Evolutionary conservation across 768 basidiomycete species (phyloP).

Genomic region (Boletus insuetus): DNA sequence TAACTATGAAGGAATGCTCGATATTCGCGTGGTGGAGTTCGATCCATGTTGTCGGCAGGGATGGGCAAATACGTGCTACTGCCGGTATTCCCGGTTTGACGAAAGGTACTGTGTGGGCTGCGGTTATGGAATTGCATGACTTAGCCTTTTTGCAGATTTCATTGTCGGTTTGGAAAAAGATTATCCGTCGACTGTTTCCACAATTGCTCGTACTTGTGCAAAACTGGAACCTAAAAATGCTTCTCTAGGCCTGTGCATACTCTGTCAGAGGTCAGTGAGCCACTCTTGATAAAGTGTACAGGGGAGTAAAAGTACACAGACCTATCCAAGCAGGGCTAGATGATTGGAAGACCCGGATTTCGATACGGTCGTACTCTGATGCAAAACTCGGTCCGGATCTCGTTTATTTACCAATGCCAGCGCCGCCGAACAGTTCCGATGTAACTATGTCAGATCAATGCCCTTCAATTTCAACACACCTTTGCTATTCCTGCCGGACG

Average conservation of each 20-base stretch:
- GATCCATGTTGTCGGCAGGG: conserved; percentile 50
- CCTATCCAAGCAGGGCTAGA: conserved; percentile 63
- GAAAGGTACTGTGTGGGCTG: conserved; percentile 47
- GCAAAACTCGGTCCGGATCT: conserved; percentile 16
- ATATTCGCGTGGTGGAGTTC: conserved; percentile 75
- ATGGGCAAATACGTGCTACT: conserved; percentile 42
- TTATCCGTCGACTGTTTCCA: conserved; percentile 84
- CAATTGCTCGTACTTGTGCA: conserved; percentile 75
- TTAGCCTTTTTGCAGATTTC: conserved; percentile 50
- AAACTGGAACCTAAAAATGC: conserved; percentile 69
- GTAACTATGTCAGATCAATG: not conserved
- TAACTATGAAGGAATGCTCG: conserved; percentile 77
- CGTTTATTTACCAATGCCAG: conserved; percentile 2
- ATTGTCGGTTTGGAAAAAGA: conserved; percentile 77
- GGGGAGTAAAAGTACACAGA: conserved; percentile 33
- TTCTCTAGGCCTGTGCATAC: conserved; percentile 46
- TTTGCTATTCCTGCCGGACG: conserved; percentile 66
- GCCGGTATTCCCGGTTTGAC: conserved; percentile 67
- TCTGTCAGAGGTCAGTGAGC: conserved; percentile 60
- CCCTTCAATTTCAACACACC: conserved; percentile 35
- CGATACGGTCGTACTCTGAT: conserved; percentile 53
- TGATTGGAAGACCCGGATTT: conserved; percentile 72
- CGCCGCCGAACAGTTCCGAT: not conserved
- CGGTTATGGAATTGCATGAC: not conserved
- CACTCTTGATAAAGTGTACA: not conserved